phyloP scores from a whole-genome alignment of 306 rosid species.

The Senna siamea region DNA sequence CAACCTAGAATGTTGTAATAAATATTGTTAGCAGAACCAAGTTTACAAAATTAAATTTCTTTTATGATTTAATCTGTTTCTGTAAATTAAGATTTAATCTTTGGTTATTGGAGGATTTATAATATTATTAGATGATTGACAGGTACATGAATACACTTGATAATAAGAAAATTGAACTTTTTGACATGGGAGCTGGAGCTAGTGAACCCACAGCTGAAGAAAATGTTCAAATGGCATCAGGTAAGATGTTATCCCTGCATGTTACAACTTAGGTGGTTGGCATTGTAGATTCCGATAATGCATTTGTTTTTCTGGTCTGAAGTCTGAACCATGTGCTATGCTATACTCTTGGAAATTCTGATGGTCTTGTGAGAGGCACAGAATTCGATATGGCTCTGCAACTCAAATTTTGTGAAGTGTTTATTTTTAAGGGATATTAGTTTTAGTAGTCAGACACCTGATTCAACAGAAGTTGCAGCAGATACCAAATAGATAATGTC shows the following conservation, averaged over 20 bases:
- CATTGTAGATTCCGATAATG: background rate
- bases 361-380: background rate
- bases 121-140: slow-evolving; percentile 45
- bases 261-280: background rate
- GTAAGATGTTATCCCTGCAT: slow-evolving; percentile 48
- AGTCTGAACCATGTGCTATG: background rate
- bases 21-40: slow-evolving; percentile 31
- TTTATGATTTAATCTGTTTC: slow-evolving; percentile 9
- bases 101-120: slow-evolving; percentile 32
- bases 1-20: slow-evolving; percentile 13
- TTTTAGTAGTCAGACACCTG: background rate
- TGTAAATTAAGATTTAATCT: background rate
- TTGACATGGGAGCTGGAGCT: slow-evolving; percentile 90
- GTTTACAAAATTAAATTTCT: slow-evolving; percentile 25
- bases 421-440: background rate
- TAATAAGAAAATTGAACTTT: slow-evolving; percentile 89
- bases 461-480: slow-evolving; percentile 24
- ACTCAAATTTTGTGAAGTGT: slow-evolving; percentile 1
- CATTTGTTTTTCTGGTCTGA: background rate
- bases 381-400: background rate
- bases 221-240: slow-evolving; percentile 83
- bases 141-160: slow-evolving; percentile 90
- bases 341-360: background rate
- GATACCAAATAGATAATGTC: slow-evolving; percentile 12
- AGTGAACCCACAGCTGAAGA: slow-evolving; percentile 84